phyloP scores from a whole-genome alignment of 108 stramenopile species.

The Nannochloropsis salina region DNA sequence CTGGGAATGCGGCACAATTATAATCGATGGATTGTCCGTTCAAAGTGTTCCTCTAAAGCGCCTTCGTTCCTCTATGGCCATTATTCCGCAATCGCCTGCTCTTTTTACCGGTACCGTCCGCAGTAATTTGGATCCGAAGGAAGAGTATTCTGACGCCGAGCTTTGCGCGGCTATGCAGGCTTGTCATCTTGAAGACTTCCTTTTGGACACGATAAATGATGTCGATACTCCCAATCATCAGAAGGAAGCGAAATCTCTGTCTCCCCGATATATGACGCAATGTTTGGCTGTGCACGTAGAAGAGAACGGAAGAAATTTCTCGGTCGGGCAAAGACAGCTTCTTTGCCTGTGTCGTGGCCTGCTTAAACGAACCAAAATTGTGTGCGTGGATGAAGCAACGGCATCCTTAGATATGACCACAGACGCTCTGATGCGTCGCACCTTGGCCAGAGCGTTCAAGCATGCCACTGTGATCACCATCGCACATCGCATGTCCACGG shows the following conservation, averaged over 20 bases:
- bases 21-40: constrained; percentile 34
- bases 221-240: neutral
- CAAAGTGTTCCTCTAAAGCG: neutral
- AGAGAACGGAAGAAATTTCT: constrained; percentile 38
- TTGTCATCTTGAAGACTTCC: constrained; percentile 22
- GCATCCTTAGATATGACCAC: constrained; percentile 26
- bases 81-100: constrained; percentile 36
- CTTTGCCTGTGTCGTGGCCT: constrained; percentile 24
- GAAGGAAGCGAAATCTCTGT: neutral
- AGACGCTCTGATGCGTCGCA: constrained; percentile 8
- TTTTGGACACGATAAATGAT: neutral
- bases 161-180: constrained; percentile 27
- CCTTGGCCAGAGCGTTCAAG: constrained; percentile 22
- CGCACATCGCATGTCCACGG: neutral
- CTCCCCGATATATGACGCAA: neutral
- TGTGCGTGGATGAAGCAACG: constrained; percentile 34
- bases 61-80: constrained; percentile 30
- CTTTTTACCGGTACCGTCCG: constrained; percentile 37
- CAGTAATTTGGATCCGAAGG: constrained; percentile 39
- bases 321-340: constrained; percentile 36
- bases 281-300: constrained; percentile 25
- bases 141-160: constrained; percentile 26
- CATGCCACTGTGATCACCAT: constrained; percentile 10
- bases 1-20: constrained; percentile 23
- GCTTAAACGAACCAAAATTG: constrained; percentile 4